These are phyloP conservation scores for Pythium phragmiticola DNA, from an alignment of 352 stramenopile genomes.

Conservation along the genomic window DNA sequence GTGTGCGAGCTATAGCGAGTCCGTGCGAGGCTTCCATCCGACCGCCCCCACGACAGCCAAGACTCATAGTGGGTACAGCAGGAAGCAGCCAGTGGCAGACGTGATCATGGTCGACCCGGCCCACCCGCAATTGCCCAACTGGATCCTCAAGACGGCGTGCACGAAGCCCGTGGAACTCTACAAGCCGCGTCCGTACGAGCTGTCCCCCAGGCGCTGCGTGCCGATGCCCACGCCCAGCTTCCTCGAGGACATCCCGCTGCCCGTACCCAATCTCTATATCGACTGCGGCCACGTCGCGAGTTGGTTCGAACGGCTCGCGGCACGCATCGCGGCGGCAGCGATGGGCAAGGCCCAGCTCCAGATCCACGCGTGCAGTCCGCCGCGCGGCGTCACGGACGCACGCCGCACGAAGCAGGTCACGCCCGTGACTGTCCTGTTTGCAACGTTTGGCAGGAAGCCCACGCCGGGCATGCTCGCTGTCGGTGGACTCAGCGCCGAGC, in stretches of 20 bases:
- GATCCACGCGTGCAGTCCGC: conserved; percentile 68
- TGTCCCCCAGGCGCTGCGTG: conserved; percentile 80
- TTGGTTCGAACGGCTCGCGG: conserved; percentile 67
- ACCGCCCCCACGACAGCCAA: conserved; percentile 82
- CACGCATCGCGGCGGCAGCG: conserved; percentile 46
- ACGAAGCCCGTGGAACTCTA: conserved; percentile 73
- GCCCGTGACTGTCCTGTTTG: conserved; percentile 87
- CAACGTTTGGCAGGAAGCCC: conserved; percentile 85
- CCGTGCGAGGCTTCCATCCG: conserved; percentile 61
- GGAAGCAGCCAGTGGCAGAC: conserved; percentile 27
- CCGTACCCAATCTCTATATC: conserved; percentile 68
- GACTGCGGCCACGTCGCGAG: conserved; percentile 57
- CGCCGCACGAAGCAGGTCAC: conserved; percentile 78
- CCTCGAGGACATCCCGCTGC: conserved; percentile 66
- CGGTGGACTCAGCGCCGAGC: conserved; percentile 77
- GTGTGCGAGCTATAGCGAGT: conserved; percentile 62
- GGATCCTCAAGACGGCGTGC: conserved; percentile 68
- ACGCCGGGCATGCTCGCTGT: conserved; percentile 80
- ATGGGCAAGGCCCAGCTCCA: conserved; percentile 60
- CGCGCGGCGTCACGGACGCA: conserved; percentile 47
- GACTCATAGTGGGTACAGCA: conserved; percentile 41
- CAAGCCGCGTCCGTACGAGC: conserved; percentile 77
- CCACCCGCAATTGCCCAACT: conserved; percentile 47
- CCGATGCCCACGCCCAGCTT: conserved; percentile 82
- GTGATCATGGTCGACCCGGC: conserved; percentile 70